These are phyloP conservation scores for Wickerhamomyces subpelliculosus DNA, from an alignment of 805 yeast species.

Conservation along the genomic window DNA sequence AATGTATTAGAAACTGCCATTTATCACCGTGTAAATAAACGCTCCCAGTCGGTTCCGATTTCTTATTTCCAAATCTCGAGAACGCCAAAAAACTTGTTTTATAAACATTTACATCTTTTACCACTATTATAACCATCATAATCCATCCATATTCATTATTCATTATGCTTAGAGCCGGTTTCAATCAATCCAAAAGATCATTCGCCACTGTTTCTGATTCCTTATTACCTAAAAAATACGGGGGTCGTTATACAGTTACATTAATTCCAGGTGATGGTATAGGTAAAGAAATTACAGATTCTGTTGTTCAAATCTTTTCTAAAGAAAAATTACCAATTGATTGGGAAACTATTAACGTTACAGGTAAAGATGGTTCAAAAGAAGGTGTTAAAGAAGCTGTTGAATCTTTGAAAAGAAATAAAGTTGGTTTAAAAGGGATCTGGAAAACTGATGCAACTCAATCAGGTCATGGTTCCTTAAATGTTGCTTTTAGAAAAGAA, in stretches of 20 bases:
- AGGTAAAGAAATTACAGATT: constrained; percentile 91
- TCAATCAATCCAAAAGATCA: constrained; percentile 25
- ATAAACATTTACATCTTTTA: not conserved
- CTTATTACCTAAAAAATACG: constrained; percentile 82
- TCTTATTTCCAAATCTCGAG: too few species aligned
- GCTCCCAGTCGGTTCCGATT: too few species aligned
- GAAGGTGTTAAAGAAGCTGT: constrained; percentile 78
- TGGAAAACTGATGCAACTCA: constrained; percentile 84
- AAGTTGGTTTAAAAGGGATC: constrained; percentile 94
- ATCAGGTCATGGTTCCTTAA: constrained; percentile 75
- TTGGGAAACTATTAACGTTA: constrained; percentile 79
- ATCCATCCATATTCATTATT: not conserved
- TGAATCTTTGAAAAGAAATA: constrained; percentile 87
- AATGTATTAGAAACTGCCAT: too few species aligned
- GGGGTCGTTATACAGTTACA: constrained; percentile 91
- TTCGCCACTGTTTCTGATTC: constrained; percentile 54
- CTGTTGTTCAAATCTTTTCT: constrained; percentile 85
- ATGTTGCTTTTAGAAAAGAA: constrained; percentile 95
- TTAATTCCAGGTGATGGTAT: constrained; percentile 98
- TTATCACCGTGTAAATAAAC: too few species aligned
- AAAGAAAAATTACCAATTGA: constrained; percentile 87
- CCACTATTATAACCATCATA: not conserved
- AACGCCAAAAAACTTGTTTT: not conserved
- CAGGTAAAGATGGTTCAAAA: constrained; percentile 44
- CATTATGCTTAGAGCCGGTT: constrained; percentile 25